Evolutionary conservation across 495 filamentous ascomycete genomes (phyloP).

Genomic region (Opeltia flavorubescens): DNA sequence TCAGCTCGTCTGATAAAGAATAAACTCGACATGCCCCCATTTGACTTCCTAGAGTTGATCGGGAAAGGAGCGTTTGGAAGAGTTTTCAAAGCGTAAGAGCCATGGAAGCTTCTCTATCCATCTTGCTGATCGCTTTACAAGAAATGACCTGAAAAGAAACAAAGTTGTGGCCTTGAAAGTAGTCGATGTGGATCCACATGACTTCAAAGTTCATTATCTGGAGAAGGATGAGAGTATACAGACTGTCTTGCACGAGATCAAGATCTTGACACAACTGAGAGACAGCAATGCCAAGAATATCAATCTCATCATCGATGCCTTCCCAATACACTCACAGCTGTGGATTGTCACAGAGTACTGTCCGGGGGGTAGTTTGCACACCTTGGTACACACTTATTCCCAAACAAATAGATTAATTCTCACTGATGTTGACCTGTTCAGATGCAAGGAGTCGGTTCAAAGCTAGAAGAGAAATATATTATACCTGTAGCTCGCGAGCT

Average conservation of each 20-base stretch:
- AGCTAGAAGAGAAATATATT: conserved; percentile 76
- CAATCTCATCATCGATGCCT: conserved; percentile 76
- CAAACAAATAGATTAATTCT: not conserved
- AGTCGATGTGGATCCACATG: conserved; percentile 81
- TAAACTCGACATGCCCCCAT: conserved; percentile 39
- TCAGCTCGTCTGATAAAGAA: conserved; percentile 34
- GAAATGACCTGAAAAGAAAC: conserved; percentile 24
- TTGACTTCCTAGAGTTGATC: conserved; percentile 76
- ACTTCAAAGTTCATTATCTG: conserved; percentile 51
- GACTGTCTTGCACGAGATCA: conserved; percentile 81
- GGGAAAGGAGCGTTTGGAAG: conserved; percentile 93
- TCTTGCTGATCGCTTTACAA: conserved; percentile 4
- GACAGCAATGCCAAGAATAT: conserved; percentile 79
- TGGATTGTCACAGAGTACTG: conserved; percentile 97
- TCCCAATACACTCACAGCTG: conserved; percentile 72
- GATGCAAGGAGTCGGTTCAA: conserved; percentile 50
- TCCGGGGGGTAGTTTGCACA: conserved; percentile 87
- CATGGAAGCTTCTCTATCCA: not conserved
- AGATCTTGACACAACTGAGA: conserved; percentile 67
- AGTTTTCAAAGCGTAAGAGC: conserved; percentile 70
- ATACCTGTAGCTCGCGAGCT: conserved; percentile 81
- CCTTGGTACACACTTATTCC: conserved; percentile 40
- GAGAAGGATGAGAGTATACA: conserved; percentile 68
- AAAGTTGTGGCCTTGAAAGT: conserved; percentile 83
- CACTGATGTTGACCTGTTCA: conserved; percentile 7